Evolutionary conservation across 2,329 filamentous ascomycete species (phyloP).

Genomic region (Phialemonium atrogriseum): DNA sequence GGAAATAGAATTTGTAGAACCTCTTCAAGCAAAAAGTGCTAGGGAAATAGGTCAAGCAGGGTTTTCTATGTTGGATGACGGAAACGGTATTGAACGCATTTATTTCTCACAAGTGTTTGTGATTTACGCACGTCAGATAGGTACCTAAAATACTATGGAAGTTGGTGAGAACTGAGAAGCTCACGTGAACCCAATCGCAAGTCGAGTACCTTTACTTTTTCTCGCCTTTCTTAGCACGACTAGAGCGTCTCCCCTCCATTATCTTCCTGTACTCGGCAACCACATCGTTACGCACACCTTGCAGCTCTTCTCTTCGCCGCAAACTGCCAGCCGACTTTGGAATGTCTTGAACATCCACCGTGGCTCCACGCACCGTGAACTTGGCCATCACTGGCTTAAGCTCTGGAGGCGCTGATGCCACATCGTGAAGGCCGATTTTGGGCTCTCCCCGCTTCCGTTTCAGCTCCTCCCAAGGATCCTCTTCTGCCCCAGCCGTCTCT

Average conservation of each 20-base stretch:
- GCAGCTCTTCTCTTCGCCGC: conserved; percentile 63
- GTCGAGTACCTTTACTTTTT: no score
- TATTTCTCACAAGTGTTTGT: no score
- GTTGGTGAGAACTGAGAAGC: no score
- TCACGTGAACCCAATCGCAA: no score
- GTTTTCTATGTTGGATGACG: no score
- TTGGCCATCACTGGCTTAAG: conserved; percentile 58
- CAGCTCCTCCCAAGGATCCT: conserved; percentile 68
- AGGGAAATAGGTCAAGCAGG: no score
- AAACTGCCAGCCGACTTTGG: conserved; percentile 63
- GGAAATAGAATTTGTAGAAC: no score
- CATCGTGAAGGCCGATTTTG: conserved; percentile 42
- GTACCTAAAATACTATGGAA: no score
- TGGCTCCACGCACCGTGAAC: conserved; percentile 55
- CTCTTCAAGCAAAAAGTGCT: no score
- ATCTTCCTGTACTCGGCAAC: conserved; percentile 65
- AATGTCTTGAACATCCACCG: conserved; percentile 59
- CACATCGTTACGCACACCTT: conserved; percentile 59
- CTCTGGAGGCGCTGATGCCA: conserved; percentile 69
- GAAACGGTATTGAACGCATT: no score
- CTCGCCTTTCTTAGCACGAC: no score
- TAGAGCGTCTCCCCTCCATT: conserved; percentile 47
- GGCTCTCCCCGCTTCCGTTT: conserved; percentile 55
- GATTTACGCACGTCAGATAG: no score
- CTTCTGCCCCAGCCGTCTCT: conserved; percentile 41